These are phyloP conservation scores for Candolleomyces eurysporus DNA, from an alignment of 768 basidiomycete genomes.

Conservation along the genomic window DNA sequence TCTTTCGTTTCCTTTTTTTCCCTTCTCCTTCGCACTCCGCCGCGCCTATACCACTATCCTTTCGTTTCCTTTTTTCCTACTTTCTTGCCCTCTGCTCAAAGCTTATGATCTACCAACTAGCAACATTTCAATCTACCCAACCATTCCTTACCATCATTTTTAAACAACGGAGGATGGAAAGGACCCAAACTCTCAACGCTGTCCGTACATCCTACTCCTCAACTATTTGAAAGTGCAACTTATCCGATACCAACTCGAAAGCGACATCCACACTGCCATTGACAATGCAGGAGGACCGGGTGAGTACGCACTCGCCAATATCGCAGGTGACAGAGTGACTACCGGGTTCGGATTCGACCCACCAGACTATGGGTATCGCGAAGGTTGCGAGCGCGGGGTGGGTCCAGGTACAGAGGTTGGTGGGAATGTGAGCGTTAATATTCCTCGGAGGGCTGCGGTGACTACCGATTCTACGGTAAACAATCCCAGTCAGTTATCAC, in stretches of 20 bases:
- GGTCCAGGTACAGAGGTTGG: too few relatives aligned
- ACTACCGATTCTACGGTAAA: slow-evolving; percentile 14
- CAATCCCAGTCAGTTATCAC: too few relatives aligned
- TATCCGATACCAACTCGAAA: slow-evolving; percentile 10
- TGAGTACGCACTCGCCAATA: slow-evolving; percentile 22
- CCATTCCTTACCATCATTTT: slow-evolving; percentile 66
- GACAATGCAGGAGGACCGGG: slow-evolving; percentile 24
- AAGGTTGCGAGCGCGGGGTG: slow-evolving; percentile 41
- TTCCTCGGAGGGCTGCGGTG: too few relatives aligned
- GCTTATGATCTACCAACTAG: neutral
- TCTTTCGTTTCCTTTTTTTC: too few relatives aligned
- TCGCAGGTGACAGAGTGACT: slow-evolving; percentile 47
- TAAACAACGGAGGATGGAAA: slow-evolving; percentile 78
- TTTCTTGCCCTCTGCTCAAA: neutral
- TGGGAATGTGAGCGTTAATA: too few relatives aligned
- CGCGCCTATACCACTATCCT: neutral
- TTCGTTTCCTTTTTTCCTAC: neutral
- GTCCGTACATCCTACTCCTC: slow-evolving; percentile 49
- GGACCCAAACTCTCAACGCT: slow-evolving; percentile 69
- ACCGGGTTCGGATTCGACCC: slow-evolving; percentile 62
- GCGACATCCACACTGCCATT: too few relatives aligned
- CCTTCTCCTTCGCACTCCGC: neutral
- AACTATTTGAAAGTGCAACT: slow-evolving; percentile 24
- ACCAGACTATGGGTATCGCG: slow-evolving; percentile 64
- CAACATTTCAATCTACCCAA: slow-evolving; percentile 27